These are phyloP conservation scores for Sclerotinia minor DNA, from an alignment of 2,329 filamentous ascomycete genomes.

Conservation along the genomic window DNA sequence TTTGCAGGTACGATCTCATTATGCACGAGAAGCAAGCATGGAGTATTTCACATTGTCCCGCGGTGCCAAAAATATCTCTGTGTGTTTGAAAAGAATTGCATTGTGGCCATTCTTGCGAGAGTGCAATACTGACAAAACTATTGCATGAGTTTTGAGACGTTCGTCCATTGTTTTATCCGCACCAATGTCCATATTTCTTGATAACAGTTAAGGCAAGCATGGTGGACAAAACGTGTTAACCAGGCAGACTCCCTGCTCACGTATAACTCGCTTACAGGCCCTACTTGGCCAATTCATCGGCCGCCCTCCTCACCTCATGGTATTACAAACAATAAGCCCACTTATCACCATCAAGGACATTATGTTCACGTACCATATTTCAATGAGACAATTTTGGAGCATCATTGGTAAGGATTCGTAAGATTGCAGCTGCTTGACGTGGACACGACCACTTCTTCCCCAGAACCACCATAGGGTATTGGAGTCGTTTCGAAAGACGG, in stretches of 20 bases:
- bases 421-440: slow-evolving; percentile 8
- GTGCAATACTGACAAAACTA: neutral
- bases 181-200: neutral
- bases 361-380: slow-evolving; percentile 14
- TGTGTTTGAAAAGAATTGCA: slow-evolving; percentile 4
- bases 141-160: neutral
- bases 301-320: slow-evolving; percentile 9
- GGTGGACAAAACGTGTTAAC: neutral
- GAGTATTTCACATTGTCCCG: neutral
- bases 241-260: neutral
- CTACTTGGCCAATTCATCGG: neutral
- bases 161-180: slow-evolving; percentile 14
- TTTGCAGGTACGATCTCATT: neutral
- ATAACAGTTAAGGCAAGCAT: neutral
- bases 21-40: slow-evolving; percentile 3
- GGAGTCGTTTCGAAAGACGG: slow-evolving; percentile 5
- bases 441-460: slow-evolving; percentile 2
- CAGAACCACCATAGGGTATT: slow-evolving; percentile 1
- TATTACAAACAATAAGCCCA: neutral
- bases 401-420: neutral
- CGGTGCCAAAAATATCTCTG: neutral
- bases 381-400: slow-evolving; percentile 7
- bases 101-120: neutral
- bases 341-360: slow-evolving; percentile 8
- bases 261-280: slow-evolving; percentile 2